phyloP scores from a whole-genome alignment of 257 asterid species.

The Striga asiatica region DNA sequence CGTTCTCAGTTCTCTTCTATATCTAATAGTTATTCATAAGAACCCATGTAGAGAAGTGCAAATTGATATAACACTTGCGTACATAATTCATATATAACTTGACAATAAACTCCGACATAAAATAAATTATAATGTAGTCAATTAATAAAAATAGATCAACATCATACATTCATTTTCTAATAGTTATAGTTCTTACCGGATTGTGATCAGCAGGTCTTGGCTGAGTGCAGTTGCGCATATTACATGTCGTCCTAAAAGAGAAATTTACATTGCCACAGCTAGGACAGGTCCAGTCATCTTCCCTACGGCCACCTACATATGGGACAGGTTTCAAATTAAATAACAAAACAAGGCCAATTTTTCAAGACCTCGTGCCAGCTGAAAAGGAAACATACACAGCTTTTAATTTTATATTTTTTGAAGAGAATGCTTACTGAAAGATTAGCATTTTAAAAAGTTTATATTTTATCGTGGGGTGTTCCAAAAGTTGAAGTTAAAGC shows the following conservation, averaged over 20 bases:
- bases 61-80: not conserved
- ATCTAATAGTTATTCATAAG: too few species aligned
- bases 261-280: conserved; percentile 85
- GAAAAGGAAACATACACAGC: not conserved
- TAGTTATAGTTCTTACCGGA: conserved; percentile 29
- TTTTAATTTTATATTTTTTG: not conserved
- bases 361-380: not conserved
- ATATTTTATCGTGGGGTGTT: not conserved
- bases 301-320: conserved; percentile 71
- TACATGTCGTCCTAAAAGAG: conserved; percentile 83
- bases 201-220: conserved; percentile 80
- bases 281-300: conserved; percentile 92
- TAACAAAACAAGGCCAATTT: not conserved
- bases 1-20: too few species aligned
- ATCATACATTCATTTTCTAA: not conserved
- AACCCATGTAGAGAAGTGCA: too few species aligned
- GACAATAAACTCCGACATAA: not conserved
- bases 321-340: conserved; percentile 11
- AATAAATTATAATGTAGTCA: not conserved
- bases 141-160: not conserved
- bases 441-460: not conserved
- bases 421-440: too few species aligned
- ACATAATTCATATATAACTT: not conserved
- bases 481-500: not conserved
- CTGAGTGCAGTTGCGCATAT: conserved; percentile 83